Conservation (phyloP, 257 asterid genomes). For the Verbena officinalis region DNA sequence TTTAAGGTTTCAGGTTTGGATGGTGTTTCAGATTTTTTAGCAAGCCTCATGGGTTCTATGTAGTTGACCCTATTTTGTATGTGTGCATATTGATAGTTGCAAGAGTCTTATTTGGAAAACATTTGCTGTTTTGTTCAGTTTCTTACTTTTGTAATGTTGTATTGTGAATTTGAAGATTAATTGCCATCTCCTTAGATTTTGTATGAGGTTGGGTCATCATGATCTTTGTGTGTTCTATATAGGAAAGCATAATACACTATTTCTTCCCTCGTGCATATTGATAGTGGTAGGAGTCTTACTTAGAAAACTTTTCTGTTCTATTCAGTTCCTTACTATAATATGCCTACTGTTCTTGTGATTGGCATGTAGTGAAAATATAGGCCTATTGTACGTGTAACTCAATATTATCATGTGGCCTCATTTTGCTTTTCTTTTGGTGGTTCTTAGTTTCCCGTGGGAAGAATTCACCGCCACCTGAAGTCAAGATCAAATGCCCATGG, state of each 20-base stretch:
- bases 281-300: slow-evolving; percentile 5
- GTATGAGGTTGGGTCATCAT: neutral
- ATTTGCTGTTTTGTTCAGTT: neutral
- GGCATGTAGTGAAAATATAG: neutral
- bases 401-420: too few species aligned
- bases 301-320: neutral
- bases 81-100: too few species aligned
- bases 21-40: neutral
- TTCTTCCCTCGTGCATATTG: neutral
- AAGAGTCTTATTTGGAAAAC: neutral
- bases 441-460: slow-evolving; percentile 83
- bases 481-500: slow-evolving; percentile 85
- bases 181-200: too few species aligned
- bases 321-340: neutral
- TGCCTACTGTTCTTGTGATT: neutral
- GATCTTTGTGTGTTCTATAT: neutral
- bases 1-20: neutral
- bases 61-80: too few species aligned
- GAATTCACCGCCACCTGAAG: slow-evolving; percentile 94
- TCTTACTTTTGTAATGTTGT: neutral
- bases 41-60: neutral
- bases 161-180: neutral
- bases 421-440: slow-evolving; percentile 19
- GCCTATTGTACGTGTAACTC: neutral
- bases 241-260: neutral